phyloP scores from a whole-genome alignment of 805 yeast genomes.

The Ogataea glucozyma region DNA sequence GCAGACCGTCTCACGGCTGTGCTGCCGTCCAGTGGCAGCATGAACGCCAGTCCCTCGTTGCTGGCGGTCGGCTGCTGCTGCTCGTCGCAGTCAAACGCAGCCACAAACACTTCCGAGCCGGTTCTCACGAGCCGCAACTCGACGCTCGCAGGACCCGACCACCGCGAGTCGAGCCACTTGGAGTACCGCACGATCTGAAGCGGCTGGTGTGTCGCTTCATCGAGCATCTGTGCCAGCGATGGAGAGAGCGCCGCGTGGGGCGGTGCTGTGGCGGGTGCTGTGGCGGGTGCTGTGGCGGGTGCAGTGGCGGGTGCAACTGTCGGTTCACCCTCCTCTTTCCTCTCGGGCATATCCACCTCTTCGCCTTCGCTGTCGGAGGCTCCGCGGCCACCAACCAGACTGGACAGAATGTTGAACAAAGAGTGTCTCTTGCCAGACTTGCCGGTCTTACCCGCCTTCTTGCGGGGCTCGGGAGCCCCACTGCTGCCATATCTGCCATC shows the following conservation, averaged over 20 bases:
- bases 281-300: conserved; percentile 9
- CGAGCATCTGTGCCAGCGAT: conserved; percentile 5
- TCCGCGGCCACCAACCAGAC: conserved; percentile 11
- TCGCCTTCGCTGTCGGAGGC: not conserved
- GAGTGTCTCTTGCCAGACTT: conserved; percentile 27
- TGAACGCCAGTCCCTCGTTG: conserved; percentile 18
- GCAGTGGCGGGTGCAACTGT: not conserved
- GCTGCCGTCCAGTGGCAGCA: conserved; percentile 18
- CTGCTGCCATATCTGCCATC: conserved; percentile 10
- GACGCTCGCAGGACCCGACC: conserved; percentile 26
- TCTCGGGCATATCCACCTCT: not conserved
- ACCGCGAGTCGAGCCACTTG: conserved; percentile 29
- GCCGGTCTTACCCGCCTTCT: conserved; percentile 6
- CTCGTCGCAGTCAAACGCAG: conserved; percentile 13
- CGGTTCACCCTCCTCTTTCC: not conserved
- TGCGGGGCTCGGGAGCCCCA: not conserved
- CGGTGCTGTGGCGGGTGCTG: not conserved
- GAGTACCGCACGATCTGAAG: conserved; percentile 29
- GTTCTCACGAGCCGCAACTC: conserved; percentile 23
- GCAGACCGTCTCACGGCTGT: conserved; percentile 23
- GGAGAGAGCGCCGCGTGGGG: not conserved
- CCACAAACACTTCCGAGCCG: conserved; percentile 15
- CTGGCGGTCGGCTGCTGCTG: not conserved
- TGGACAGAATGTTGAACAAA: conserved; percentile 29
- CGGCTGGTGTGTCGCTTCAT: conserved; percentile 16